Evolutionary conservation across 495 filamentous ascomycete genomes (phyloP).

Genomic region (Aspergillus indologenus): DNA sequence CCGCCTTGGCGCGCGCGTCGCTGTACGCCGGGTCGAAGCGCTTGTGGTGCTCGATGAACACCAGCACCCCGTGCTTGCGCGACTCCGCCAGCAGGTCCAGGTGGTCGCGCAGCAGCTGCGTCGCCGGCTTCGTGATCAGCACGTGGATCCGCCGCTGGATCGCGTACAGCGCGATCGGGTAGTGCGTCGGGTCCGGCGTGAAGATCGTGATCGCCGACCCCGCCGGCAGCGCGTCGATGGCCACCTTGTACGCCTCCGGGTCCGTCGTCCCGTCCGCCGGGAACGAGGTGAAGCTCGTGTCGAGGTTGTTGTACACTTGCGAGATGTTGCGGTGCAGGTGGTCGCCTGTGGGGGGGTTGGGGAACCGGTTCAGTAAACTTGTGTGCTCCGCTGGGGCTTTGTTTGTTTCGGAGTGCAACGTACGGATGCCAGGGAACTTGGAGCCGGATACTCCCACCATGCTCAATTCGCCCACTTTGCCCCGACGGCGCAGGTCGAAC

Average conservation of each 20-base stretch:
- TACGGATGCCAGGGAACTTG: slow-evolving; percentile 90
- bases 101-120: slow-evolving; percentile 78
- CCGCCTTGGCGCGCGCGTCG: slow-evolving; percentile 72
- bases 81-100: slow-evolving; percentile 67
- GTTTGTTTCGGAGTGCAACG: slow-evolving; percentile 24
- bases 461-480: slow-evolving; percentile 78
- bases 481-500: slow-evolving; percentile 83
- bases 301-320: slow-evolving; percentile 80
- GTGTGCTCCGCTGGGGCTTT: background rate
- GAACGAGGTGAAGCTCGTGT: slow-evolving; percentile 78
- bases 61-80: slow-evolving; percentile 74
- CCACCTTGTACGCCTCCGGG: slow-evolving; percentile 81
- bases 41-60: slow-evolving; percentile 96
- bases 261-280: slow-evolving; percentile 69
- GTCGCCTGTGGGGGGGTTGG: slow-evolving; percentile 52
- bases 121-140: slow-evolving; percentile 92
- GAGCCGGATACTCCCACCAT: slow-evolving; percentile 88
- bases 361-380: background rate
- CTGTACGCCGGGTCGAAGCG: slow-evolving; percentile 90
- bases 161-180: slow-evolving; percentile 90
- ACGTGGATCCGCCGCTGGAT: slow-evolving; percentile 85
- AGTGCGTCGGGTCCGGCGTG: slow-evolving; percentile 92
- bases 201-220: slow-evolving; percentile 96
- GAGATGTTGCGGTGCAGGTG: slow-evolving; percentile 88
- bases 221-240: slow-evolving; percentile 78